Conservation (phyloP, 257 asterid genomes). For the Solanum tarapatanum region DNA sequence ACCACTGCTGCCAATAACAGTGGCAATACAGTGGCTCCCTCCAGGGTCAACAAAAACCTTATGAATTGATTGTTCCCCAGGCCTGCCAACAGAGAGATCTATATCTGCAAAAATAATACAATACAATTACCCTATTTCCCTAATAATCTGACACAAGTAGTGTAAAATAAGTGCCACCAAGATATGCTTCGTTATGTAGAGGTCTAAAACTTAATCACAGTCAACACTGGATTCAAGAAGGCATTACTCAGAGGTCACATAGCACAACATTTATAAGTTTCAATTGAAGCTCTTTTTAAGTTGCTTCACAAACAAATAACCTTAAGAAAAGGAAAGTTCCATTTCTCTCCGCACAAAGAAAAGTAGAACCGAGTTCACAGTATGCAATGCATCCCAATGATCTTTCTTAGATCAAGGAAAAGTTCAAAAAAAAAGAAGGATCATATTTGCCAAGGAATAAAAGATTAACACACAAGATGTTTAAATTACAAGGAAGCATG, state of each 20-base stretch:
- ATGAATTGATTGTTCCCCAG: constrained; percentile 91
- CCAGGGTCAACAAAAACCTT: constrained; percentile 92
- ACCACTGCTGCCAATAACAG: constrained; percentile 82
- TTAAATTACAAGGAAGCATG: neutral
- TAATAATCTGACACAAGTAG: neutral
- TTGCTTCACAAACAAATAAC: neutral
- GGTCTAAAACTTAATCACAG: neutral
- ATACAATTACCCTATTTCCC: neutral
- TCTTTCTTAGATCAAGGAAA: neutral
- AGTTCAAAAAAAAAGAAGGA: neutral
- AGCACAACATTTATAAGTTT: neutral
- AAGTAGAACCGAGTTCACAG: neutral
- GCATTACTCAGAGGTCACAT: neutral
- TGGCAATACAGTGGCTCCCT: constrained; percentile 90
- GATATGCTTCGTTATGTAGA: neutral
- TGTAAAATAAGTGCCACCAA: neutral
- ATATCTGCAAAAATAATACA: constrained; percentile 41
- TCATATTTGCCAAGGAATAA: neutral
- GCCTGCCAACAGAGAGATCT: constrained; percentile 81
- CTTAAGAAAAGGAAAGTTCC: neutral
- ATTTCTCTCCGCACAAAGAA: neutral
- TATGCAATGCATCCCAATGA: neutral
- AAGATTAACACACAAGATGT: neutral
- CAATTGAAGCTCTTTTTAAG: neutral
- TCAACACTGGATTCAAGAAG: neutral